A percentile compares a stretch with the other conserved stretches of the same genome.
Evolutionary conservation across 2,329 filamentous ascomycete genomes (phyloP).

Genomic region (Cephalotrichum gorgonifer): DNA sequence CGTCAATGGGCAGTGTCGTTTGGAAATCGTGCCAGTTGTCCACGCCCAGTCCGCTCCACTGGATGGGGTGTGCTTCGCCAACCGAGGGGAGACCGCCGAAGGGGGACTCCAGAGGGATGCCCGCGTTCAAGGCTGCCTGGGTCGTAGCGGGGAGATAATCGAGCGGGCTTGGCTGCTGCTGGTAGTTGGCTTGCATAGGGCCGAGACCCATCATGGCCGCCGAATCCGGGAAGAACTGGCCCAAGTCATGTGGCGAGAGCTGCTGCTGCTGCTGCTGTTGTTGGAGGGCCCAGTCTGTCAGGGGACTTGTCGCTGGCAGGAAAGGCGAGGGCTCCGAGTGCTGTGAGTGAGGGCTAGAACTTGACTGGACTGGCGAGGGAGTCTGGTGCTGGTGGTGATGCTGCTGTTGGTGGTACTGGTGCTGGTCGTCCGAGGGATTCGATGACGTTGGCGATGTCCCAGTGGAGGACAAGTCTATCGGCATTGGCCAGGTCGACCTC

Average conservation of each 20-base stretch:
- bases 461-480: conserved; percentile 38
- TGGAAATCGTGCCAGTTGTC: conserved; percentile 76
- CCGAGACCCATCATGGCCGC: conserved; percentile 46
- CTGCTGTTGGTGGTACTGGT: conserved; percentile 4
- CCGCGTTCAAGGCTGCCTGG: conserved; percentile 52
- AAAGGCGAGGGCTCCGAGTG: conserved; percentile 46
- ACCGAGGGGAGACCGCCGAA: conserved; percentile 50
- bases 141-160: conserved; percentile 53
- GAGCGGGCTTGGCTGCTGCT: conserved; percentile 39
- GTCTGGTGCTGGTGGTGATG: conserved; percentile 21
- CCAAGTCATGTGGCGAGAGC: conserved; percentile 18
- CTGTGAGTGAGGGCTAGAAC: conserved; percentile 41
- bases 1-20: conserved; percentile 44
- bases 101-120: conserved; percentile 45
- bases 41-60: conserved; percentile 51
- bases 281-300: conserved; percentile 54
- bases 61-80: conserved; percentile 45
- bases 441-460: conserved; percentile 34
- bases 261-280: conserved; percentile 36
- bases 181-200: conserved; percentile 39
- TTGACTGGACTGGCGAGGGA: conserved; percentile 37
- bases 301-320: conserved; percentile 35
- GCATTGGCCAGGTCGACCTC: conserved; percentile 35
- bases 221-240: conserved; percentile 44
- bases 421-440: conserved; percentile 38